These are phyloP conservation scores for Nakazawaea molendinolei DNA, from an alignment of 805 yeast genomes.

Conservation along the genomic window DNA sequence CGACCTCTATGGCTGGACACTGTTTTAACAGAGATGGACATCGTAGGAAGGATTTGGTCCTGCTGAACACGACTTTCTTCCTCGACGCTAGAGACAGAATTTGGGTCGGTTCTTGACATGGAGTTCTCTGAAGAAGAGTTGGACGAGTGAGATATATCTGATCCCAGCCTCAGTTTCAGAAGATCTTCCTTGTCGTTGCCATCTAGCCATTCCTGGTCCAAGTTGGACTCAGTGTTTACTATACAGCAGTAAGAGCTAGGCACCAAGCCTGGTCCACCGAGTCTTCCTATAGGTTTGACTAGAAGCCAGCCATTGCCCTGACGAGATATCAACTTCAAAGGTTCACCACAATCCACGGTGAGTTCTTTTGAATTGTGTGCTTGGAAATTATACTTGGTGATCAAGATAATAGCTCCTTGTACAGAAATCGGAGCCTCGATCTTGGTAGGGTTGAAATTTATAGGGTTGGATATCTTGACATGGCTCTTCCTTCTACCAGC, in stretches of 20 bases:
- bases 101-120: slow-evolving; percentile 7
- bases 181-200: slow-evolving; percentile 1
- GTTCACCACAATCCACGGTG: slow-evolving; percentile 41
- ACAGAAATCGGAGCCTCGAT: no score
- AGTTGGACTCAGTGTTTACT: not conserved
- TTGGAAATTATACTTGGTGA: slow-evolving; percentile 37
- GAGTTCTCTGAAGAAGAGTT: slow-evolving; percentile 4
- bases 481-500: slow-evolving; percentile 3
- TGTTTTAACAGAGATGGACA: slow-evolving; percentile 31
- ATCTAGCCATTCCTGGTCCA: slow-evolving; percentile 6
- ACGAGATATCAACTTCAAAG: slow-evolving; percentile 40
- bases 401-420: slow-evolving; percentile 29
- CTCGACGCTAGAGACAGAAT: slow-evolving; percentile 3
- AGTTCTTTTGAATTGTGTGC: slow-evolving; percentile 40
- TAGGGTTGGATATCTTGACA: slow-evolving; percentile 8
- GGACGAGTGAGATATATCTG: slow-evolving; percentile 4
- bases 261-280: slow-evolving; percentile 40
- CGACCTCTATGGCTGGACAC: slow-evolving; percentile 35
- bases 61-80: not conserved
- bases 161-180: slow-evolving; percentile 1
- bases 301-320: slow-evolving; percentile 49
- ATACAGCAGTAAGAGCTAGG: slow-evolving; percentile 35
- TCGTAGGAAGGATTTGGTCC: slow-evolving; percentile 20
- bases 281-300: slow-evolving; percentile 45
- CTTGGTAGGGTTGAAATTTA: slow-evolving; percentile 3